Percentiles rank a stretch among this genome's conserved stretches.
Evolutionary conservation across 1,139 yeast genomes (phyloP).

Genomic region (Diutina neorugosa): DNA sequence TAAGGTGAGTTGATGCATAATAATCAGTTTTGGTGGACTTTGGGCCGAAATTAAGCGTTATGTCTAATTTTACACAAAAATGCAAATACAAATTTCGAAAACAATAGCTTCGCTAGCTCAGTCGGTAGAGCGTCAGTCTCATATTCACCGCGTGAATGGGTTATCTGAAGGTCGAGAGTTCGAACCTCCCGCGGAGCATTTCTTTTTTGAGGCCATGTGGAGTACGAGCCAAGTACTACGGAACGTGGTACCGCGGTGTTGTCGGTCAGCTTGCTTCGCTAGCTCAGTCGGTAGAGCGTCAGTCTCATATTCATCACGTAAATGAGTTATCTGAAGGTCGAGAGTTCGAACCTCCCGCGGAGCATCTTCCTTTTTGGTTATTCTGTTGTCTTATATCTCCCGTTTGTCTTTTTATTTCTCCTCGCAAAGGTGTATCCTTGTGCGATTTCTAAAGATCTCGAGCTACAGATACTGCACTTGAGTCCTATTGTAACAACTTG

Average conservation of each 20-base stretch:
- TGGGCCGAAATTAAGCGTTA: too few species aligned
- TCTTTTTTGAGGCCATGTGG: not conserved
- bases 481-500: not conserved
- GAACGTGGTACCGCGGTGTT: not conserved
- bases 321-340: conserved; percentile 4
- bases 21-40: too few species aligned
- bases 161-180: conserved; percentile 5
- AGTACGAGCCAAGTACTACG: not conserved
- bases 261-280: conserved; percentile 2
- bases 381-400: too few species aligned
- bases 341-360: conserved; percentile 5
- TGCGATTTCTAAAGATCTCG: not conserved
- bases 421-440: not conserved
- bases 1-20: too few species aligned
- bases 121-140: conserved; percentile 5
- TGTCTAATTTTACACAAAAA: not conserved
- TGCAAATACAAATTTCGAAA: not conserved
- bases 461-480: not conserved
- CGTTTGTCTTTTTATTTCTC: too few species aligned
- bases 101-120: conserved; percentile 4
- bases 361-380: conserved; percentile 1
- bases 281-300: conserved; percentile 5
- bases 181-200: conserved; percentile 5
- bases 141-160: not conserved
- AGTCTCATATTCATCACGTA: conserved; percentile 3